Conservation (phyloP, 257 asterid genomes). For the Capsicum chinense region DNA sequence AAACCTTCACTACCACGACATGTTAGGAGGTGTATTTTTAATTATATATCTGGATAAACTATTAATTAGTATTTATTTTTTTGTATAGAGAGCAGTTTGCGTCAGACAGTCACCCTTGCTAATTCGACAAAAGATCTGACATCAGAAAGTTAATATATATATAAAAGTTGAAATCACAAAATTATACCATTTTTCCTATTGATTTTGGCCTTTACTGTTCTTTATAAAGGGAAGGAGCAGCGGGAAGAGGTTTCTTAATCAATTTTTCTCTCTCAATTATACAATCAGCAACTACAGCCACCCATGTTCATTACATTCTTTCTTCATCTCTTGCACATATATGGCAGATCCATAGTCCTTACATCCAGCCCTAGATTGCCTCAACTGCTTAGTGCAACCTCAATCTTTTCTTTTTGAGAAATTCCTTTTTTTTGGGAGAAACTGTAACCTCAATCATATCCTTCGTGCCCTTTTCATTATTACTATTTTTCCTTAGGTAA, state of each 20-base stretch:
- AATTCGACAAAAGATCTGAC: background rate
- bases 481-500: background rate
- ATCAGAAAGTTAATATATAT: background rate
- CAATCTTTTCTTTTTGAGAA: background rate
- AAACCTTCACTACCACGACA: background rate
- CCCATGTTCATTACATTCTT: background rate
- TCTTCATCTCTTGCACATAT: background rate
- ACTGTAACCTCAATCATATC: constrained; percentile 10
- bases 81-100: background rate
- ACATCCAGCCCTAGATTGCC: background rate
- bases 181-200: background rate
- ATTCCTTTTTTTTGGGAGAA: too few relatives aligned
- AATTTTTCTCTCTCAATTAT: background rate
- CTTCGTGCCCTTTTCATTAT: background rate
- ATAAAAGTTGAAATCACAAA: background rate
- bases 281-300: background rate
- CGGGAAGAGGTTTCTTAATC: background rate
- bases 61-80: background rate
- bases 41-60: background rate
- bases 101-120: background rate
- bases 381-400: constrained; percentile 13
- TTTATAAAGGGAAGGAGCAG: background rate
- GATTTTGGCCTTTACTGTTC: background rate
- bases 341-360: background rate
- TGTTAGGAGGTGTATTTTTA: background rate